Evolutionary conservation across 2,329 filamentous ascomycete genomes (phyloP), one percentile per base, ranked within the genome.

Genomic region (Scedosporium minutisporum): DNA sequence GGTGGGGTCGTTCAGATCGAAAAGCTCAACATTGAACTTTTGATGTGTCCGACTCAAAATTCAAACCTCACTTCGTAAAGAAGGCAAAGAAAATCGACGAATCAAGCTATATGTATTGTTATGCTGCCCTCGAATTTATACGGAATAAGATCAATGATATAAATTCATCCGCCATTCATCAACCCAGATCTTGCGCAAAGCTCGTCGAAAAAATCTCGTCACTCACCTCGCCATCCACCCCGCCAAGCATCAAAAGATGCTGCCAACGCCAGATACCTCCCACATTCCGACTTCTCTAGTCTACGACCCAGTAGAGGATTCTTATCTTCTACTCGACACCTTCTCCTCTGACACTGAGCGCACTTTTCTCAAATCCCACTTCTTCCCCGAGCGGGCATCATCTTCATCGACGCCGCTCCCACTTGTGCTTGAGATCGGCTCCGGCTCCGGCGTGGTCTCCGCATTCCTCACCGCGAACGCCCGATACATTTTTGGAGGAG

Each of bases 301-400:
- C 68, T 99, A 99, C 76, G 93, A 97, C 72, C 95, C 95, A 42
- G 89, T 93, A 10, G 95, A 99, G 76, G 95, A 99, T 77, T 97
- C 93, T 4, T 99, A 91, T 72, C 84, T 99, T 55, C 83, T 99
- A 58, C 85, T 99, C 33, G 93, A 99, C 76, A 96, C 93, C 0
- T 82, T 99, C 55, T 93, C 93, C 0, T 88, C 87, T 1, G 64
- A 79, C 0, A 73, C 82, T 2, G 91, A 96, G 75, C 84, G 80
- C 3, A 67, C 77, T 25, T 96, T 91, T 73, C 84, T 97, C 21
- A 78, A 79, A 18, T 63, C 75, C 4, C 84, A 83, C 53, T 96
- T 96, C 71, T 58, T 44, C 23, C 57, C 62, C 38, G 33, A 38
- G 33, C 10, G 14, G 14, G 55, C 64, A 2, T n/a, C 61, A 14